Conservation (phyloP, 768 basidiomycete species). For the Leucosporidium creatinivorum region DNA sequence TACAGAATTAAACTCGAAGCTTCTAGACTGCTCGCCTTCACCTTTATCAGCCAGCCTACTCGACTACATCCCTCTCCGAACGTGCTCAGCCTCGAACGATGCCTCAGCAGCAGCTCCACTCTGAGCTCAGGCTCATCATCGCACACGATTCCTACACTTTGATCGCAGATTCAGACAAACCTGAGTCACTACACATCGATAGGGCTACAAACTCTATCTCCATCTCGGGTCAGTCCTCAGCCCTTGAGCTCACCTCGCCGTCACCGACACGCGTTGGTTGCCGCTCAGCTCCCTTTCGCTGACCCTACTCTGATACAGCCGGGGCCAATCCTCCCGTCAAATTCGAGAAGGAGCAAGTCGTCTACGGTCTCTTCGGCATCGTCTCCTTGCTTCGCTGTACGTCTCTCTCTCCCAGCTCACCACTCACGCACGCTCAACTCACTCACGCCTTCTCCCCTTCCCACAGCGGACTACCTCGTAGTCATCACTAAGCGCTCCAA, state of each 20-base stretch:
- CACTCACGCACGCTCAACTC: neutral
- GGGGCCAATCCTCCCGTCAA: neutral
- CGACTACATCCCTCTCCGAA: too few relatives aligned
- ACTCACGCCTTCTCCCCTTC: neutral
- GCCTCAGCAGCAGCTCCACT: neutral
- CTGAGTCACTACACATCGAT: constrained; percentile 42
- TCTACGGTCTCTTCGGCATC: constrained; percentile 49
- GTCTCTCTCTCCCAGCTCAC: neutral
- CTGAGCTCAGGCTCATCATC: constrained; percentile 28
- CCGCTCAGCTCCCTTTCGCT: neutral
- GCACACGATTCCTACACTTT: constrained; percentile 28
- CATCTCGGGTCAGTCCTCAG: constrained; percentile 41
- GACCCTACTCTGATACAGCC: neutral
- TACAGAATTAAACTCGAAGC: too few relatives aligned
- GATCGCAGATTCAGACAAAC: constrained; percentile 25
- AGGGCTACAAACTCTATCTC: constrained; percentile 42
- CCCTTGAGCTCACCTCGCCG: neutral
- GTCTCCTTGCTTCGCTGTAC: constrained; percentile 46
- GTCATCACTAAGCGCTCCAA: constrained; percentile 75
- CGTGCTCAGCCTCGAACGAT: too few relatives aligned
- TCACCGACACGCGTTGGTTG: neutral
- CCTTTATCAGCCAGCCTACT: too few relatives aligned
- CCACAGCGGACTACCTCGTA: constrained; percentile 88
- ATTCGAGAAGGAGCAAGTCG: constrained; percentile 39
- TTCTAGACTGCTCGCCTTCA: too few relatives aligned